phyloP scores from a whole-genome alignment of 2,329 filamentous ascomycete genomes.

The Cytospora piceae region DNA sequence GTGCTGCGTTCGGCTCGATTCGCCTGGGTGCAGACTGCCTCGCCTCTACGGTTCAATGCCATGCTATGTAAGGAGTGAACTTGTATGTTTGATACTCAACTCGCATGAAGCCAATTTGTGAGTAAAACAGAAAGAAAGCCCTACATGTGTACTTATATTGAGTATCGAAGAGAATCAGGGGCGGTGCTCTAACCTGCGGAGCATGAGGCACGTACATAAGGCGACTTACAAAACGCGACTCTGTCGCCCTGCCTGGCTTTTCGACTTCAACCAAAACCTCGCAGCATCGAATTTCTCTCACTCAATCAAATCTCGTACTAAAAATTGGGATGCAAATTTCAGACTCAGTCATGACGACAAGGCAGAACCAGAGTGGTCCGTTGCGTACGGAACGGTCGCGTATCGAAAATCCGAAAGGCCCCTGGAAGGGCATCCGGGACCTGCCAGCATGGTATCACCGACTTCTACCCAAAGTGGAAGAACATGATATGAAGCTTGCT shows the following conservation, averaged over 20 bases:
- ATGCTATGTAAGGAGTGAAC: too few species aligned
- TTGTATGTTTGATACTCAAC: too few species aligned
- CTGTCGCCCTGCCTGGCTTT: not conserved
- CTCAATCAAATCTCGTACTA: too few species aligned
- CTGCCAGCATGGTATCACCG: not conserved
- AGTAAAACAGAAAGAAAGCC: too few species aligned
- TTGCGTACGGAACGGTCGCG: not conserved
- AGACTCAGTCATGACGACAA: not conserved
- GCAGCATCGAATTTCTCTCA: not conserved
- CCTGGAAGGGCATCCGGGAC: not conserved
- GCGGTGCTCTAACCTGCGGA: not conserved
- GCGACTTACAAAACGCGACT: not conserved
- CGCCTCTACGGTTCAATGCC: too few species aligned
- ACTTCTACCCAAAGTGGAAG: not conserved
- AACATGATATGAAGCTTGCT: not conserved
- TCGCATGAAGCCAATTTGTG: too few species aligned
- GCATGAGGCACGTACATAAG: not conserved
- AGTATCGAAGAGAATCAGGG: too few species aligned
- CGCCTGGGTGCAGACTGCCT: too few species aligned
- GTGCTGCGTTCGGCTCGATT: too few species aligned
- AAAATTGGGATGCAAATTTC: not conserved
- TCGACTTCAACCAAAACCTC: not conserved
- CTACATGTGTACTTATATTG: too few species aligned
- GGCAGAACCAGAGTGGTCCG: not conserved
- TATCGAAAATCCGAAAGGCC: not conserved